phyloP scores from a whole-genome alignment of 2,329 filamentous ascomycete species.

The Zymoseptoria crescenta region DNA sequence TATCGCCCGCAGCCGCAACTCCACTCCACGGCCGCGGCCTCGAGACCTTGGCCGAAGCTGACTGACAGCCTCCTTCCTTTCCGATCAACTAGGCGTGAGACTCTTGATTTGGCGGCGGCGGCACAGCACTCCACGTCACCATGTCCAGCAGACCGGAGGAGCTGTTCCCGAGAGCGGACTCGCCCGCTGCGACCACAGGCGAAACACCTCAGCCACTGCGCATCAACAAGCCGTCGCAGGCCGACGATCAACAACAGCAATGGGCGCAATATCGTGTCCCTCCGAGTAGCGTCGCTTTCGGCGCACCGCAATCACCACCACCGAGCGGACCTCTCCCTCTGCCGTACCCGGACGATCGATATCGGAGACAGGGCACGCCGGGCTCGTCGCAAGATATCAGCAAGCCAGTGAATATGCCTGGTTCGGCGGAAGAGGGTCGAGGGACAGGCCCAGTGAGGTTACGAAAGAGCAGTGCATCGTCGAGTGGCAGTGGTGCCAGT shows the following conservation, averaged over 20 bases:
- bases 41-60: too few species aligned
- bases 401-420: conserved; percentile 17
- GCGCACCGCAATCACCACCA: conserved; percentile 26
- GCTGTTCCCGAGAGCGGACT: conserved; percentile 16
- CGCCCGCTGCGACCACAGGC: conserved; percentile 5
- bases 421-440: conserved; percentile 23
- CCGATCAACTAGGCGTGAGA: neutral
- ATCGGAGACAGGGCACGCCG: conserved; percentile 14
- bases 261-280: conserved; percentile 29
- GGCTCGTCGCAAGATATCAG: conserved; percentile 8
- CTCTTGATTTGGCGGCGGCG: neutral
- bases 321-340: conserved; percentile 22
- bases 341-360: conserved; percentile 25
- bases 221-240: conserved; percentile 23
- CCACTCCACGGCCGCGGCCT: neutral
- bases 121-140: conserved; percentile 1
- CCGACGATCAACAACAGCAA: conserved; percentile 24
- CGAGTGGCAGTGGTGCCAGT: conserved; percentile 20
- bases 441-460: conserved; percentile 11
- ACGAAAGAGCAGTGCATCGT: conserved; percentile 26
- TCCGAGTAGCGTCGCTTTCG: conserved; percentile 21
- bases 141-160: conserved; percentile 16
- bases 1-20: neutral
- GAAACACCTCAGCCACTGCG: conserved; percentile 27
- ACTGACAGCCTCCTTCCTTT: too few species aligned